phyloP scores from a whole-genome alignment of 805 yeast genomes.

The Yarrowia yakushimensis region DNA sequence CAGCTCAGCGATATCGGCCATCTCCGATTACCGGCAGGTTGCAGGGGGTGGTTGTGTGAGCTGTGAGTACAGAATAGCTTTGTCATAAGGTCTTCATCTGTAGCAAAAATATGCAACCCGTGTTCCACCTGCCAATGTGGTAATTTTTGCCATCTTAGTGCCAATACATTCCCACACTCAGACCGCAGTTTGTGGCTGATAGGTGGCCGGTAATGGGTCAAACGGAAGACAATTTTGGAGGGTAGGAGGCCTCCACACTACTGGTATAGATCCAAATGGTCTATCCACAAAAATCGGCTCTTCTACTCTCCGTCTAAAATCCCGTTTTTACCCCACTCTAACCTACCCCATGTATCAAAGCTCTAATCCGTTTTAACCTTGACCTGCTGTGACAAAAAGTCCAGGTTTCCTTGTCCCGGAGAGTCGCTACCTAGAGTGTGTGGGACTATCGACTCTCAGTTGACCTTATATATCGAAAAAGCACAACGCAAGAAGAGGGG shows the following conservation, averaged over 20 bases:
- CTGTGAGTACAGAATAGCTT: too few species aligned
- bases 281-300: too few species aligned
- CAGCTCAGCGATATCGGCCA: too few species aligned
- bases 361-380: not conserved
- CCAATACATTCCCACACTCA: constrained; percentile 16
- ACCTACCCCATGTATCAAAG: not conserved
- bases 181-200: not conserved
- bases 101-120: not conserved
- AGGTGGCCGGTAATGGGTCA: not conserved
- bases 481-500: not conserved
- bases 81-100: too few species aligned
- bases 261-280: too few species aligned
- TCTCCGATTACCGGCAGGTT: too few species aligned
- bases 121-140: constrained; percentile 18
- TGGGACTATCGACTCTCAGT: not conserved
- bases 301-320: too few species aligned
- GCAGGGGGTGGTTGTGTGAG: too few species aligned
- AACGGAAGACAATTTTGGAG: too few species aligned
- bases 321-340: not conserved
- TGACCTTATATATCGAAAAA: not conserved
- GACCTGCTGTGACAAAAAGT: constrained; percentile 3
- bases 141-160: constrained; percentile 9
- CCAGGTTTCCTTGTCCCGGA: constrained; percentile 18
- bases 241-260: too few species aligned
- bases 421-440: not conserved